Evolutionary conservation across 331 rosid species (phyloP).

Genomic region (Arachis monticola): DNA sequence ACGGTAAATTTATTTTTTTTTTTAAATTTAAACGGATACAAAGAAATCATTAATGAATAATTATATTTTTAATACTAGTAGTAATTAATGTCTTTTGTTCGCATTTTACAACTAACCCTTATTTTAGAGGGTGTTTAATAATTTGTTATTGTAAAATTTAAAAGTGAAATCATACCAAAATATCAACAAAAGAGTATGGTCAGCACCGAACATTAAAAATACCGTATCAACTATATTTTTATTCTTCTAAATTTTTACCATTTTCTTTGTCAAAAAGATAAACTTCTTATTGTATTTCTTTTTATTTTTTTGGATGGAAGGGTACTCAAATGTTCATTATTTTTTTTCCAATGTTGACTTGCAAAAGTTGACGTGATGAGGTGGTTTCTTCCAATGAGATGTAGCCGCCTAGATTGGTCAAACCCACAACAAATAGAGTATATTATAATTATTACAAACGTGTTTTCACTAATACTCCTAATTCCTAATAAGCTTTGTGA

Average conservation of each 20-base stretch:
- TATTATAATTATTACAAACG: constrained; percentile 13
- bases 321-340: background rate
- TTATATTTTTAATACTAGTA: no score
- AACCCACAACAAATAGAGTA: constrained; percentile 16
- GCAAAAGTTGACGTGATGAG: constrained; percentile 36
- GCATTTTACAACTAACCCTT: no score
- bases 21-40: no score
- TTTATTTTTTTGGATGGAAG: background rate
- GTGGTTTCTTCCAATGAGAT: constrained; percentile 45
- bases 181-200: no score
- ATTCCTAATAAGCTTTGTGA: constrained; percentile 11
- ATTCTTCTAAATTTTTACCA: background rate
- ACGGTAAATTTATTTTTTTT: no score
- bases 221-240: no score
- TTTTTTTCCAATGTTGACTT: constrained; percentile 32
- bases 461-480: constrained; percentile 30
- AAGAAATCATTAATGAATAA: no score
- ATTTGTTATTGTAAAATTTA: no score
- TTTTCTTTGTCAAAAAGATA: background rate
- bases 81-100: no score
- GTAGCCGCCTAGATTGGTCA: constrained; percentile 46
- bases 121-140: no score
- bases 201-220: no score
- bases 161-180: no score
- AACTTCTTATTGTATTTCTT: background rate